Base-by-base conservation (phyloP, 176 grass and related monocot genomes). In the Juncus effusus region DNA sequence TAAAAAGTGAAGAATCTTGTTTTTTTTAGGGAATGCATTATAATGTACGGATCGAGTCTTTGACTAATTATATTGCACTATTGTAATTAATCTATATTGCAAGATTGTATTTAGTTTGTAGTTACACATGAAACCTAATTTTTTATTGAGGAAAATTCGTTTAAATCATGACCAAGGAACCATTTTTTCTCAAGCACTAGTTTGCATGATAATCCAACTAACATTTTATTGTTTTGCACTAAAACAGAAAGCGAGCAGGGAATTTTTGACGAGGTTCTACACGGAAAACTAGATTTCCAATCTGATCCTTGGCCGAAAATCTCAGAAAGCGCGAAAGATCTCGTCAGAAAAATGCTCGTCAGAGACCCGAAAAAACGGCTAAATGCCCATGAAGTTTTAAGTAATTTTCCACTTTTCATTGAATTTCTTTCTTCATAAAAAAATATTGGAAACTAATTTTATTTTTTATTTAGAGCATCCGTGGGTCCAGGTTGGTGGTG, bases 261-360 rank as follows among this genome's bases (percentile, higher is more conserved):
- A 1, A 96, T 96, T 85, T 96, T 96, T 70, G 91, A 96, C 50
- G 85, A 96, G 74, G 87, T 96, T 74, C 73, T 96, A 40, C 86
- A 96, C 37, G 91, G 91, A 11, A 79, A 65, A 13, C 91, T 90
- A 35, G 91, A 96, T 65, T 90, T 96, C 1, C 40, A 86, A 19
- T 85, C 91, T 15, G 91, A 96, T 38, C 91, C 91, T 40, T 96
- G 91, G 91, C 91, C 91, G 56, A 87, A 82, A 60, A 88, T 96
- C 38, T 90, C 91, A 36, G 91, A 96, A 70, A 78, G 81, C 50
- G 91, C 91, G 41, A 90, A 96, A 63, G 91, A 90, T 77, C 85
- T 96, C 47, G 84, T 90, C 11, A 96, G 91, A 71, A 82, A 85
- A 64, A 96, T 96, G 91, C 87, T 96, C 12, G 59, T 87, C 45